Conservation (phyloP, 495 filamentous ascomycete genomes). For the Astrothelium macrocarpum region DNA sequence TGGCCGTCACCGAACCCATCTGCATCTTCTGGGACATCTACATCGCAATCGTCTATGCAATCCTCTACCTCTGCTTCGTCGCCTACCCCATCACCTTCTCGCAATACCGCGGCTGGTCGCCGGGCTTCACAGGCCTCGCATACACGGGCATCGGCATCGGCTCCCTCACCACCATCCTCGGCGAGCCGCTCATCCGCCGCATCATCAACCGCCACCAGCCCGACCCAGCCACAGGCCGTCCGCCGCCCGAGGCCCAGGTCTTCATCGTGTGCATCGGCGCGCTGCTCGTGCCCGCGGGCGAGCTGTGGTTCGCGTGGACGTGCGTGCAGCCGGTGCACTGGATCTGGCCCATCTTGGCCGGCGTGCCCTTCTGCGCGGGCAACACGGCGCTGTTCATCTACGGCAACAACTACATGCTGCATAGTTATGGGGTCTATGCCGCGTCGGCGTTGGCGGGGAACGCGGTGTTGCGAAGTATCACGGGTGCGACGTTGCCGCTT, state of each 20-base stretch:
- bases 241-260: conserved; percentile 65
- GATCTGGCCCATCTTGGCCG: conserved; percentile 63
- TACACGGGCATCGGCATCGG: conserved; percentile 77
- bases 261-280: conserved; percentile 61
- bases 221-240: conserved; percentile 59
- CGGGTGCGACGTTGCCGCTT: conserved; percentile 65
- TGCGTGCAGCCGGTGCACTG: conserved; percentile 63
- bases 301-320: conserved; percentile 77
- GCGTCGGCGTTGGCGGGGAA: conserved; percentile 73
- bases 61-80: conserved; percentile 81
- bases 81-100: conserved; percentile 76
- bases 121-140: conserved; percentile 61
- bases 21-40: conserved; percentile 72
- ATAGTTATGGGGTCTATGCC: conserved; percentile 67
- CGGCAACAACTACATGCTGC: conserved; percentile 64
- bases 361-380: conserved; percentile 69
- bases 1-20: conserved; percentile 76
- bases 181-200: conserved; percentile 61
- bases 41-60: conserved; percentile 51
- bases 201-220: conserved; percentile 60
- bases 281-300: conserved; percentile 57
- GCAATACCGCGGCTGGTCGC: conserved; percentile 60
- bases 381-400: conserved; percentile 76
- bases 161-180: conserved; percentile 51
- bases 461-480: conserved; percentile 52